A percentile compares a stretch with the other conserved stretches of the same genome.
phyloP scores from a whole-genome alignment of 179 eudicot genomes.

The Beta macrorhiza region DNA sequence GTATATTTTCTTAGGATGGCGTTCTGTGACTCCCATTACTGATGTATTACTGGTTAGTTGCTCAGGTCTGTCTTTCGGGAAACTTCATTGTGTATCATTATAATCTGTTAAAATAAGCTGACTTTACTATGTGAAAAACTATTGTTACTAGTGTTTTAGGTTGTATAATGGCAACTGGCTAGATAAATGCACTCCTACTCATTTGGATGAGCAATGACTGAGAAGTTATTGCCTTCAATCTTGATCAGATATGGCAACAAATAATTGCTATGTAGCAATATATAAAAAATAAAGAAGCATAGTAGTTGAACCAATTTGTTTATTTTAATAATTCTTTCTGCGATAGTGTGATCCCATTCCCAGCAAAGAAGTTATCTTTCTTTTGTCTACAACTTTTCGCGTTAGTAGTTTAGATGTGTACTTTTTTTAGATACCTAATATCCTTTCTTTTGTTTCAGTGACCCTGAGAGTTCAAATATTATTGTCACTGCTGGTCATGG shows the following conservation, averaged over 20 bases:
- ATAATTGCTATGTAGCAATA: background rate
- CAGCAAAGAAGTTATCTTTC: background rate
- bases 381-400: background rate
- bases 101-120: background rate
- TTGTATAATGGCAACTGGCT: background rate
- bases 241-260: background rate
- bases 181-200: background rate
- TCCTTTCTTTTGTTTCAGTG: slow-evolving; percentile 41
- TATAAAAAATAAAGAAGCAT: background rate
- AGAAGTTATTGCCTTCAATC: background rate
- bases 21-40: slow-evolving; percentile 11
- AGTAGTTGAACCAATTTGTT: background rate
- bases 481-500: slow-evolving; percentile 79
- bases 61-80: slow-evolving; percentile 9
- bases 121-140: background rate
- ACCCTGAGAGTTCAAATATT: slow-evolving; percentile 64
- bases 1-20: background rate
- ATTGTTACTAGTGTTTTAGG: background rate
- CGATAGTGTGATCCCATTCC: background rate
- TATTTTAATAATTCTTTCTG: background rate
- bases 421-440: background rate
- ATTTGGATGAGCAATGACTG: background rate
- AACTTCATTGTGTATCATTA: background rate
- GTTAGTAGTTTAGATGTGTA: slow-evolving; percentile 2
- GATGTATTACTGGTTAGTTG: background rate